Base-by-base conservation (phyloP, 345 rosid species). In the Citrus medica region DNA sequence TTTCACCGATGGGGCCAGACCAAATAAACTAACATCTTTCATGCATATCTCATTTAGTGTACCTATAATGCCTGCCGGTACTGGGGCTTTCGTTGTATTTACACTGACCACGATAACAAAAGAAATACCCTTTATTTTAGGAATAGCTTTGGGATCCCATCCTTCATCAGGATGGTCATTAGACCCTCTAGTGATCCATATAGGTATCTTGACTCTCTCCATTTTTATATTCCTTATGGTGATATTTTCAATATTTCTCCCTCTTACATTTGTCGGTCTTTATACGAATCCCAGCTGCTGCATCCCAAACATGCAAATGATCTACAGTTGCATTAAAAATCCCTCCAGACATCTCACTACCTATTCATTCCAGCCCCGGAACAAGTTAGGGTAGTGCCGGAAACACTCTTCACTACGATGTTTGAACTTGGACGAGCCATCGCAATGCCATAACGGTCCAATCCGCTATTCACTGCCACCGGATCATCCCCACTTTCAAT, bases 311-410 rank as follows among this genome's bases (percentile, higher is more conserved):
- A 80, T 88, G 93, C 83, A 96, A 74, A 73, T 90, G 91, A 82
- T 96, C 90, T 0, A 94, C 65, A 1, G 82, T 92, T 67, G 92
- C 75, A 67, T 96, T 92, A 62, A 78, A 89, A 42, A 94, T 86
- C 55, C 99, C 99, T 76, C 98, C 97, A 17, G 99, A 94, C 98
- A 96, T 96, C 86, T 96, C 98, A 35, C 98, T 96, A 38, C 99
- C 99, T 12, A 96, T 90, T 33, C 37, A 33, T 33, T 59, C 99
- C 99, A 64, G 94, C 79, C 30, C 99, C 98, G 7, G 98, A 96
- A 55, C 99, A 94, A 68, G 95, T 96, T 4, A 92, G 94, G 14
- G 99, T 94, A 37, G 98, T 96, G 68, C 98, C 99, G 0, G 98
- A 91, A 74, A 92, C 79, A 82, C 95, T 86, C 84, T 90, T 80